These are phyloP conservation scores for Trichomonas tenax DNA, from an alignment of 208 protist species.

Conservation along the genomic window DNA sequence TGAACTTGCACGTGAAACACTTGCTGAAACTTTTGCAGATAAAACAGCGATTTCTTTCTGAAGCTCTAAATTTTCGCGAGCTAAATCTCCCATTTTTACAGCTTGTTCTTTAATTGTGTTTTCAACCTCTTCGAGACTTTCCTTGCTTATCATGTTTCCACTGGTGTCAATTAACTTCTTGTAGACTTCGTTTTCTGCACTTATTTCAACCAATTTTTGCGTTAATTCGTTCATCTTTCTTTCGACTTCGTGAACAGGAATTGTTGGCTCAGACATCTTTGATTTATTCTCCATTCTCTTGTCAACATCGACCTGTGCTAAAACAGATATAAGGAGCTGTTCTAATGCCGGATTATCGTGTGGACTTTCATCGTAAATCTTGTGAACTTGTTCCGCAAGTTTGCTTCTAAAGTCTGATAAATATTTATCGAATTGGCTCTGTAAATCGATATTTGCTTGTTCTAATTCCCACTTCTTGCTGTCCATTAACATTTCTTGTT, in stretches of 20 bases:
- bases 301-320: not conserved
- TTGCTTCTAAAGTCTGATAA: not conserved
- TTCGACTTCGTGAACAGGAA: not conserved
- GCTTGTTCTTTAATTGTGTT: not conserved
- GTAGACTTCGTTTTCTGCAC: not conserved
- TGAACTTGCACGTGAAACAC: not conserved
- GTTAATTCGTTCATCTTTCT: not conserved
- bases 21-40: not conserved
- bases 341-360: not conserved
- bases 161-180: not conserved
- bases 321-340: not conserved
- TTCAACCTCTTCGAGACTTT: not conserved
- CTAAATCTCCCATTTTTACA: not conserved
- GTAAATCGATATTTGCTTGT: not conserved
- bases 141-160: not conserved
- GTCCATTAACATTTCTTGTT: not conserved
- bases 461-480: not conserved
- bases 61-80: not conserved
- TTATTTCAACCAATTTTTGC: not conserved
- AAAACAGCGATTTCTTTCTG: not conserved
- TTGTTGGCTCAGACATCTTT: not conserved
- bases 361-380: not conserved
- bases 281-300: not conserved
- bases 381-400: not conserved
- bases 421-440: not conserved